phyloP scores from a whole-genome alignment of 2,329 filamentous ascomycete species.

The Fusarium armeniacum region DNA sequence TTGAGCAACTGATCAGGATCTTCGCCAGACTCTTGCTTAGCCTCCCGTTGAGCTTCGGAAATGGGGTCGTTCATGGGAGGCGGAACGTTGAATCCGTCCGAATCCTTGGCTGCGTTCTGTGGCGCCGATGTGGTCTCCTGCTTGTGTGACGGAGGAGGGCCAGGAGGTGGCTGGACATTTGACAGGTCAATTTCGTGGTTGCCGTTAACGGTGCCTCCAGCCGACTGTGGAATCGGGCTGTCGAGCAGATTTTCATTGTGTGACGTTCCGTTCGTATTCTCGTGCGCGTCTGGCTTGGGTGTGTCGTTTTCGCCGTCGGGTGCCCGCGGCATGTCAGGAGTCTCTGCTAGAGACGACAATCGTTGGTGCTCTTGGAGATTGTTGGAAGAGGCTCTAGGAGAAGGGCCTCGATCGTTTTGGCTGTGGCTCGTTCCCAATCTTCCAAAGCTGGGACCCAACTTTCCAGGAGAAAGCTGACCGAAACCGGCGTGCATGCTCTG shows the following conservation, averaged over 20 bases:
- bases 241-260: conserved; percentile 52
- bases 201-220: conserved; percentile 62
- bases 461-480: conserved; percentile 68
- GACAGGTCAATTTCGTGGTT: conserved; percentile 62
- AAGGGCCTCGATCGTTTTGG: conserved; percentile 61
- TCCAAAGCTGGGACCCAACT: conserved; percentile 68
- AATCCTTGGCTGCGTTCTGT: conserved; percentile 69
- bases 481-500: conserved; percentile 76
- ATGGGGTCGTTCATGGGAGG: conserved; percentile 74
- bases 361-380: conserved; percentile 70
- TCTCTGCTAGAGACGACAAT: conserved; percentile 71
- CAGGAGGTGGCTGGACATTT: conserved; percentile 66
- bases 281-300: conserved; percentile 53
- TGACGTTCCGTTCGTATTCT: conserved; percentile 62
- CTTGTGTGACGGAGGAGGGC: conserved; percentile 61
- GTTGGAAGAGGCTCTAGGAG: conserved; percentile 70
- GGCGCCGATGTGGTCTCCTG: conserved; percentile 57
- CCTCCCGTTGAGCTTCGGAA: conserved; percentile 79
- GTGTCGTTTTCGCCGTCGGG: conserved; percentile 50
- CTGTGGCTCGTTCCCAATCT: conserved; percentile 74
- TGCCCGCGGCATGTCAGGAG: conserved; percentile 59
- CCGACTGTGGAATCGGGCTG: conserved; percentile 48
- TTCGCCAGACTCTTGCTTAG: conserved; percentile 61
- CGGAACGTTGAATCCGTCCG: conserved; percentile 83
- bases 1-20: conserved; percentile 79